These are phyloP conservation scores for Sideroxylon spinosum DNA, from an alignment of 179 eudicot species.

Conservation along the genomic window DNA sequence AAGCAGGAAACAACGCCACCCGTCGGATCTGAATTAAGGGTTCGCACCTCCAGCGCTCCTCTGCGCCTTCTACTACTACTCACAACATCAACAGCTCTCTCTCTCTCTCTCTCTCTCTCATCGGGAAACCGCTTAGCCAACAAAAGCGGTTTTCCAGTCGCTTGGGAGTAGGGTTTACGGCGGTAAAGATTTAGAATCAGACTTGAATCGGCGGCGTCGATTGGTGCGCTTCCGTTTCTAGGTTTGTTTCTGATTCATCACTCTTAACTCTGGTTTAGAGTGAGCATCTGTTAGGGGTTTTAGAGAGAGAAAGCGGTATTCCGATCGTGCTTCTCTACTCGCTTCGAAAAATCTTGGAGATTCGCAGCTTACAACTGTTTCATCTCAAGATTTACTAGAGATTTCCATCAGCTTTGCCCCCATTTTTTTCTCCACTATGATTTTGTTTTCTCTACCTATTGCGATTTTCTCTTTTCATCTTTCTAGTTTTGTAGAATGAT, in stretches of 20 bases:
- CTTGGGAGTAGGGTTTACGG: not conserved
- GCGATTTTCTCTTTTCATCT: not conserved
- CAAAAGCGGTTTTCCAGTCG: conserved; percentile 5
- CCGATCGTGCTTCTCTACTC: not conserved
- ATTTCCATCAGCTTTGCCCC: not conserved
- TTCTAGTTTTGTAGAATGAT: not conserved
- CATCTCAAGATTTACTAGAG: not conserved
- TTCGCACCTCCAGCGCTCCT: not conserved
- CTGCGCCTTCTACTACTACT: not conserved
- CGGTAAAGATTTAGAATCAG: not conserved
- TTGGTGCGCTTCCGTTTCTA: not conserved
- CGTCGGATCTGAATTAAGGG: conserved; percentile 13
- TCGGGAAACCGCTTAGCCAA: not conserved
- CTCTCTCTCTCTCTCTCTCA: not conserved
- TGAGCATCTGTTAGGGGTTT: not conserved
- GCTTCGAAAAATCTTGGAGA: not conserved
- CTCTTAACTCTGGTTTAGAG: not conserved
- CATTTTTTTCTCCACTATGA: not conserved
- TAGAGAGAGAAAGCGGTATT: not conserved
- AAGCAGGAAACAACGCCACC: not conserved
- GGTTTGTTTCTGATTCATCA: not conserved
- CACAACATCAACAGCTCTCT: not conserved
- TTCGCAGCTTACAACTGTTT: not conserved
- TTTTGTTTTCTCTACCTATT: not conserved
- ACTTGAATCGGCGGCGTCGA: not conserved